Percentiles rank a stretch among this genome's conserved stretches.
These are phyloP conservation scores for Penicillium decumbens DNA, from an alignment of 2,329 filamentous ascomycete species.

Conservation along the genomic window DNA sequence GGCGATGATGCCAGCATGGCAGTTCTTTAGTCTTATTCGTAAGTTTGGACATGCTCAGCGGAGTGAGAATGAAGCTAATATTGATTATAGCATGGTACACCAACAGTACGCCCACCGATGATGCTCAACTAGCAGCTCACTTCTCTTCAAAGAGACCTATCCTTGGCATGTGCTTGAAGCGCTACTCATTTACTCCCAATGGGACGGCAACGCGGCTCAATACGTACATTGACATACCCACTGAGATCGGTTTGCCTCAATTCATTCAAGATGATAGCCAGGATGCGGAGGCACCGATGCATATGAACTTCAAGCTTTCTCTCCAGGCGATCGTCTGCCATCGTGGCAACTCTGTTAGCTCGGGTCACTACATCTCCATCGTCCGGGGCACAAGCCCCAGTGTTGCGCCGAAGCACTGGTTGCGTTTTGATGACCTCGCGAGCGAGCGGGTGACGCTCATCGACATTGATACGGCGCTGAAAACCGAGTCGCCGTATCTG, in stretches of 20 bases:
- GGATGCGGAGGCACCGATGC: constrained; percentile 62
- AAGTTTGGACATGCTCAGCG: constrained; percentile 38
- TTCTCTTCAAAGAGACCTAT: constrained; percentile 79
- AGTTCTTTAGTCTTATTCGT: constrained; percentile 93
- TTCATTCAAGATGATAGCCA: constrained; percentile 79
- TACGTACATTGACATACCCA: constrained; percentile 85
- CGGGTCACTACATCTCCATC: constrained; percentile 86
- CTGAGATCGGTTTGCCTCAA: constrained; percentile 76
- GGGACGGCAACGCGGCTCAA: constrained; percentile 68
- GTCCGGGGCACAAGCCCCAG: constrained; percentile 63
- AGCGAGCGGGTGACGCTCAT: constrained; percentile 68
- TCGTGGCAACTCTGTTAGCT: constrained; percentile 75
- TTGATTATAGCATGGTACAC: constrained; percentile 73
- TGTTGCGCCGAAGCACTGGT: constrained; percentile 67
- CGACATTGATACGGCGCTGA: constrained; percentile 71
- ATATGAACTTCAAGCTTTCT: constrained; percentile 87
- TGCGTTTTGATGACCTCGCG: constrained; percentile 85
- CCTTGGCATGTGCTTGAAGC: constrained; percentile 86
- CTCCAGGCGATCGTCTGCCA: constrained; percentile 92
- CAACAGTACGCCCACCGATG: constrained; percentile 57
- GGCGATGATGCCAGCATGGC: constrained; percentile 93
- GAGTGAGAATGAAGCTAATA: constrained; percentile 25
- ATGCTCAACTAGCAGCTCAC: constrained; percentile 81
- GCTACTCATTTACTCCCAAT: constrained; percentile 70
- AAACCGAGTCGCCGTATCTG: constrained; percentile 86